Evolutionary conservation across 768 basidiomycete genomes (phyloP), one percentile per base, ranked within the genome.

Genomic region (Candolleomyces aberdarensis): DNA sequence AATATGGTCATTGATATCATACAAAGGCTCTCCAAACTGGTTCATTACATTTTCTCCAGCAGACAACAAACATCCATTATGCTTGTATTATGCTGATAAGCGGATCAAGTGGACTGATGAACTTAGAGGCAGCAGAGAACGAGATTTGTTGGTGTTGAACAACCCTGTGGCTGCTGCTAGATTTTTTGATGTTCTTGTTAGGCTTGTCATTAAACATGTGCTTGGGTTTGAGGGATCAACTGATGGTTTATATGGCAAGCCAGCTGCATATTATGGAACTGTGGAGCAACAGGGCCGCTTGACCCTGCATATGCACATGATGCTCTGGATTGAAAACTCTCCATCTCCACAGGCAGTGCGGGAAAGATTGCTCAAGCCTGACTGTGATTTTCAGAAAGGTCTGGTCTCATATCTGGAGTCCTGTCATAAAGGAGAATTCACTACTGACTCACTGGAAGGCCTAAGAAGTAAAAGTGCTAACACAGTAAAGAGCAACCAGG

Each of bases 261-360:
- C 72, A 2, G 43, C 51, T 17, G 72, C 66, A 0, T 76, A 77
- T 51, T 78, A 76, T 63, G 76, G 78, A 5, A 77, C 74, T 2
- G 75, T 78, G 0, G 76, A 79, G 56, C 70, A 74, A 36, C 78
- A 79, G 62, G 77, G 77, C 1, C 51, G 72, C 8, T 56, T 76
- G 0, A 75, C 75, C 0, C 41, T 78, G 5, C 77, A 78, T 62
- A 47, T 77, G 2, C 76, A 78, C 56, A 43, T 74, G 53, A 44
- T 79, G 5, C 32, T 78, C 1, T 79, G 76, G 76, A 70, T 77
- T 17, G 31, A 56, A 41, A 63, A 66, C 8, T 47, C 57, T 0
- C 44, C 67, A 8, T 66, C 64, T 5, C 76, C 75, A 0, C 70
- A 76, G 51, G 67, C 74, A 50, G 69, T 76, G 1, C 9, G 73